phyloP scores from a whole-genome alignment of 1,284 basidiomycete species.

The Rhodotorula sp. region DNA sequence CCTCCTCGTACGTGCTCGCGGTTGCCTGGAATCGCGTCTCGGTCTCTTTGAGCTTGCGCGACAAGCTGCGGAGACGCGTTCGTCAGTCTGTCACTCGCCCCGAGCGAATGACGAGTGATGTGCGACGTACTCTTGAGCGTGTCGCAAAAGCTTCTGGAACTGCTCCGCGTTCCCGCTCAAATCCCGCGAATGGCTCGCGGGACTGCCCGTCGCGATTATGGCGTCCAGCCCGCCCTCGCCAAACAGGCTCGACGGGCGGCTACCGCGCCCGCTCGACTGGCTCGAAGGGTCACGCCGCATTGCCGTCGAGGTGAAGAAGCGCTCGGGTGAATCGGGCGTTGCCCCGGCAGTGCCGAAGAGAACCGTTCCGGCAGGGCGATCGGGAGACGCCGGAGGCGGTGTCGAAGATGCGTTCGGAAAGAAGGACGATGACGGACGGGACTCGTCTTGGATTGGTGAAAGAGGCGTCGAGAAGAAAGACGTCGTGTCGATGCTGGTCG shows the following conservation, averaged over 20 bases:
- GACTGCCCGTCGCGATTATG: not conserved
- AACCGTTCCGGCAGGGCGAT: not conserved
- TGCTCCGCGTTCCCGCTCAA: conserved; percentile 10
- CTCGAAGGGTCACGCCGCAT: conserved; percentile 16
- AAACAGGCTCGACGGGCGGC: conserved; percentile 24
- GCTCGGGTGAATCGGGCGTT: conserved; percentile 20
- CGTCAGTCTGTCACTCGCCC: too few species aligned
- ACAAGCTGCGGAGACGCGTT: conserved; percentile 8
- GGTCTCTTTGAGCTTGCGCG: conserved; percentile 33
- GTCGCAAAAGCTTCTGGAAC: conserved; percentile 27
- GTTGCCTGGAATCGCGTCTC: conserved; percentile 30
- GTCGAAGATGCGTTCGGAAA: conserved; percentile 7
- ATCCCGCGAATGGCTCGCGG: conserved; percentile 4
- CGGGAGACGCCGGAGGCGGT: not conserved
- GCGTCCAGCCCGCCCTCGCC: conserved; percentile 20
- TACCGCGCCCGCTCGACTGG: conserved; percentile 6
- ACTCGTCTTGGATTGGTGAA: conserved; percentile 25
- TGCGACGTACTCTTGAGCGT: conserved; percentile 28
- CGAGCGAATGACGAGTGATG: not conserved
- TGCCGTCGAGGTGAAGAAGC: conserved; percentile 10
- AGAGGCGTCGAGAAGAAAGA: conserved; percentile 33
- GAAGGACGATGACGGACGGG: conserved; percentile 19
- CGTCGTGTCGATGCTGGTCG: conserved; percentile 32
- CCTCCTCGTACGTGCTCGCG: conserved; percentile 31
- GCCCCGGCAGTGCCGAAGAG: conserved; percentile 3